Base-by-base conservation (phyloP, 495 filamentous ascomycete species). In the Apodospora peruviana region DNA sequence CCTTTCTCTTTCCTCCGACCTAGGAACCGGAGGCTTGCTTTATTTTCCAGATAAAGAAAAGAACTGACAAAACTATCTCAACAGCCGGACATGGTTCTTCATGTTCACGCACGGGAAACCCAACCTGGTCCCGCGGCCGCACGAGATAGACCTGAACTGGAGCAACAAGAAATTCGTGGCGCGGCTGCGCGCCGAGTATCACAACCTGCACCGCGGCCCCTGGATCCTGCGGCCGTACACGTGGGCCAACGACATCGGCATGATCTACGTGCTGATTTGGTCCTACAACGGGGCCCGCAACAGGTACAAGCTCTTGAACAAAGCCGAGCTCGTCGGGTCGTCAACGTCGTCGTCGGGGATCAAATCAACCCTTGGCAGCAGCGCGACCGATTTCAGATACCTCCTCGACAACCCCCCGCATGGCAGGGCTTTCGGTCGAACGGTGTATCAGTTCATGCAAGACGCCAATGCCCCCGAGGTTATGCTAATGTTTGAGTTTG, bases 241-340 rank as follows among this genome's bases (percentile, higher is more conserved):
- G n/a, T 45, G 42, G 42, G 23, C 24, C 14, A 14, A 32, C 10
- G 42, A 45, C 27, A 32, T 45, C 25, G 42, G 42, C 42, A 45
- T 45, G 42, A 45, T 45, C 23, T 45, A 45, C 22, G 42, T 45
- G 19, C 42, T 45, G 22, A 22, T 45, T 20, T 45, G 42, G 42
- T 14, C n/a, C 23, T 45, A 23, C 24, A 24, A 45, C 42, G 8
- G 24, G 24, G 2, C 11, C 23, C 22, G 2, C 16, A 21, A 22
- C 16, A 19, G 42, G 9, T n/a, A 24, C 42, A 45, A 22, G 42
- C 42, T 45, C 24, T 9, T 45, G 24, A 45, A 45, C 25, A 45
- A 45, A 19, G 42, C 42, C 17, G 42, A 45, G 21, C 42, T 45
- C 18, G 42, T 45, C 23, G 42, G 24, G 24, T n/a, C 24, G 12